Base-by-base conservation (phyloP, 2,329 filamentous ascomycete genomes). In the Cercospora sesami region DNA sequence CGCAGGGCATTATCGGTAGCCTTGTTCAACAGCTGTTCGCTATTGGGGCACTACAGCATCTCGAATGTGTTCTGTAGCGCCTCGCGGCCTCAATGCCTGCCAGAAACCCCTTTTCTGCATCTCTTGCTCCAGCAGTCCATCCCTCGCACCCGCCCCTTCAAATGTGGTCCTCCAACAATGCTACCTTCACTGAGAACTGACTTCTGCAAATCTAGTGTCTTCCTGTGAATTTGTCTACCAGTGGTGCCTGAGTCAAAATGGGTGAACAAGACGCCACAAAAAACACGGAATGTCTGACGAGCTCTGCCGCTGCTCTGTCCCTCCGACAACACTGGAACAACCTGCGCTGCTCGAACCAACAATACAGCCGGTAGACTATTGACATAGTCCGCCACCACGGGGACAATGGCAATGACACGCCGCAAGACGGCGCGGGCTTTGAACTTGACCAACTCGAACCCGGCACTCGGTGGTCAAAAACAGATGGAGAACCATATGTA, bases 61-160 rank as follows among this genome's bases (percentile, higher is more conserved):
- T 36, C 4, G 33, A 36, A 5, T 3, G 31, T 36, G 0, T 36
- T 16, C 33, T 16, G 33, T 0, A 1, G 4, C 14, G 12, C 12
- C 33, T 36, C 33, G 5, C 12, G 33, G 5, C 5, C 5, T 36
- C 33, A 3, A 3, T 36, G 12, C 33, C 33, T 14, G 5, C 0
- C 3, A 2, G 5, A 16, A 36, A 14, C 33, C 33, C 33, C 33
- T 39, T 39, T 39, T 39, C 33, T 39, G 33, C 33, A 6, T 16
- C 33, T 39, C 33, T 14, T 16, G 33, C 33, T 39, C 33, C 14
- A 28, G 26, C 33, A 4, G 31, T 12, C 12, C 31, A 14, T 5
- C 5, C 1, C 10, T 3, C 1, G 5, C 10, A 4, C 5, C 9
- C 2, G 1, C 12, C 10, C 31, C 10, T 1, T 14, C 31, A 10